phyloP scores from a whole-genome alignment of 352 stramenopile genomes.

The Sclerospora graminicola region DNA sequence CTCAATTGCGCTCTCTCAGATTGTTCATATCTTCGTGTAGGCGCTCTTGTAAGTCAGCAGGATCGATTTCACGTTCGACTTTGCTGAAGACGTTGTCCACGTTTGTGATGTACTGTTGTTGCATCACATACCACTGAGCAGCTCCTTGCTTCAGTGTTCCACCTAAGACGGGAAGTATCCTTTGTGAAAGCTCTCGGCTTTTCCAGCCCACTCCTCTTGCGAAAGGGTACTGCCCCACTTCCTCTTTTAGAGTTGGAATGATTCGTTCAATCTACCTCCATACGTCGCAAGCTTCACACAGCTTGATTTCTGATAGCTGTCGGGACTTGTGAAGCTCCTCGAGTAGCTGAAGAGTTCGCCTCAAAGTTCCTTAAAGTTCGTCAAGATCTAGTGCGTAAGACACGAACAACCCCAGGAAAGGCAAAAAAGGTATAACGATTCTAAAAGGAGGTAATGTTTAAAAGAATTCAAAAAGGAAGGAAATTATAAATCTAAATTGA shows the following conservation, averaged over 20 bases:
- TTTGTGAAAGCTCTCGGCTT: neutral
- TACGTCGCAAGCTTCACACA: slow-evolving; percentile 1
- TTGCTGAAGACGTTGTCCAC: slow-evolving; percentile 7
- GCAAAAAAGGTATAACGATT: too few species aligned
- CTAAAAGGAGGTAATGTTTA: too few species aligned
- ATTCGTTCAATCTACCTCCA: neutral
- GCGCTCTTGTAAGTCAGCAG: slow-evolving; percentile 2
- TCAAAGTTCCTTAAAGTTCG: too few species aligned
- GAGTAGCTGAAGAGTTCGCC: too few species aligned
- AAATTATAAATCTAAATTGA: too few species aligned
- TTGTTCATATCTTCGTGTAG: slow-evolving; percentile 1
- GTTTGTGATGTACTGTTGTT: slow-evolving; percentile 5
- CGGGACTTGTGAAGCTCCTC: neutral
- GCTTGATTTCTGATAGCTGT: neutral
- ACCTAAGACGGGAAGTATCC: slow-evolving; percentile 1
- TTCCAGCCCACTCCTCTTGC: slow-evolving; percentile 6
- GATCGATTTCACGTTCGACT: slow-evolving; percentile 4
- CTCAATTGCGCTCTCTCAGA: slow-evolving; percentile 3
- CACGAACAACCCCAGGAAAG: too few species aligned
- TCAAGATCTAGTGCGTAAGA: too few species aligned
- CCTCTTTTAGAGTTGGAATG: slow-evolving; percentile 1
- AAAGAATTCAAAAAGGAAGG: too few species aligned
- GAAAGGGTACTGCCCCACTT: slow-evolving; percentile 8
- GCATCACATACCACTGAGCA: slow-evolving; percentile 7
- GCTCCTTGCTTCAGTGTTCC: slow-evolving; percentile 7